Evolutionary conservation across 1,284 basidiomycete species (phyloP).

Genomic region (Puccinia hordei): DNA sequence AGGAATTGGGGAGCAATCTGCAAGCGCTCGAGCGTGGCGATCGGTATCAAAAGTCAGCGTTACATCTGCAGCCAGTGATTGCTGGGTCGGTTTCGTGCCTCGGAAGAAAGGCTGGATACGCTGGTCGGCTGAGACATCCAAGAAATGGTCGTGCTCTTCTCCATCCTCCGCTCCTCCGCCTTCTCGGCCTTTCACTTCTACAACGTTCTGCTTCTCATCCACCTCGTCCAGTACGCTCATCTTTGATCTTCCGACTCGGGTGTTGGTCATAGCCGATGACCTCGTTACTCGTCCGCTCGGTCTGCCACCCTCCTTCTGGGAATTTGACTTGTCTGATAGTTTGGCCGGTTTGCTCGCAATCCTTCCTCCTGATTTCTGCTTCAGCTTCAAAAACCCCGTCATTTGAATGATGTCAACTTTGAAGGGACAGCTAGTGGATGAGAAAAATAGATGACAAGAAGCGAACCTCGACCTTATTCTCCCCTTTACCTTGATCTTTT

Average conservation of each 20-base stretch:
- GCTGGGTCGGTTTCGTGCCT: slow-evolving; percentile 20
- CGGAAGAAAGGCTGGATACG: slow-evolving; percentile 10
- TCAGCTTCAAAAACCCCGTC: not conserved
- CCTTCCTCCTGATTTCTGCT: slow-evolving; percentile 14
- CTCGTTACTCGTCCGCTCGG: slow-evolving; percentile 10
- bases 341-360: slow-evolving; percentile 21
- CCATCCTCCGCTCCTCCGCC: not conserved
- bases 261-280: slow-evolving; percentile 31
- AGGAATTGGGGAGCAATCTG: slow-evolving; percentile 27
- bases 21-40: slow-evolving; percentile 35
- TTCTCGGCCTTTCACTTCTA: not conserved
- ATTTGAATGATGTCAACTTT: not conserved
- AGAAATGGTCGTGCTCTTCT: slow-evolving; percentile 11
- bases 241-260: slow-evolving; percentile 23
- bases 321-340: slow-evolving; percentile 38
- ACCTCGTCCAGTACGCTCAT: slow-evolving; percentile 18
- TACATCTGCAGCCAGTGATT: slow-evolving; percentile 30
- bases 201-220: not conserved
- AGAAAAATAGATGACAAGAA: not conserved
- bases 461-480: not conserved
- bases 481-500: not conserved
- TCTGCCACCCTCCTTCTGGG: slow-evolving; percentile 2
- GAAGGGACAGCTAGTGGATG: not conserved
- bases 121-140: slow-evolving; percentile 41
- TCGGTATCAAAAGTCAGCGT: slow-evolving; percentile 37